phyloP scores from a whole-genome alignment of 1,284 basidiomycete genomes.

The Lignosus rhinocerotis region DNA sequence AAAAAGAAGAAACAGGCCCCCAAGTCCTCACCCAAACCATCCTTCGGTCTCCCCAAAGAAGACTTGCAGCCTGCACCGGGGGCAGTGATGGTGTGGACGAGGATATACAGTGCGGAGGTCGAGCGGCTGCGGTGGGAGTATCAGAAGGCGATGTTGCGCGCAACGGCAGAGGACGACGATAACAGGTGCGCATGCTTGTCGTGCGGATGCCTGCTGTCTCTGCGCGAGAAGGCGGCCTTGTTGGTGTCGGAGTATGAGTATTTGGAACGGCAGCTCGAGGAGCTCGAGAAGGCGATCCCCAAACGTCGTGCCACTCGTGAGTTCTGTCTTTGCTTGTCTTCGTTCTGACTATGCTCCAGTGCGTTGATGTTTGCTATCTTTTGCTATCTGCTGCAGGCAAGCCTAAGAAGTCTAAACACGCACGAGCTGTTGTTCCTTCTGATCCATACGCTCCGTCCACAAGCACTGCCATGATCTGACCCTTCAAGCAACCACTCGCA shows the following conservation, averaged over 20 bases:
- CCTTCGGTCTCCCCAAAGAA: background rate
- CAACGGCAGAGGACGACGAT: background rate
- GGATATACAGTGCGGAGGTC: constrained; percentile 18
- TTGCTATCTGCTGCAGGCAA: too few species aligned
- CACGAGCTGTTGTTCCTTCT: background rate
- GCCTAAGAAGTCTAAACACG: constrained; percentile 4
- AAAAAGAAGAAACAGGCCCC: background rate
- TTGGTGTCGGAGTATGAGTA: constrained; percentile 7
- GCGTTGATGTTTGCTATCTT: too few species aligned
- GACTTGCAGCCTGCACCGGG: background rate
- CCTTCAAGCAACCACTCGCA: background rate
- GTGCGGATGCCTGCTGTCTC: constrained; percentile 11
- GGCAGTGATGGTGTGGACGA: background rate
- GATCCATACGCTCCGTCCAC: constrained; percentile 23
- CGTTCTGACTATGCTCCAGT: too few species aligned
- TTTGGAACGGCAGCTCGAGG: background rate
- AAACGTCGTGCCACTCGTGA: constrained; percentile 12
- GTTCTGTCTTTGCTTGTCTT: background rate
- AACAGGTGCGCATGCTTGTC: constrained; percentile 15
- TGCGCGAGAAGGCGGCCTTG: constrained; percentile 7
- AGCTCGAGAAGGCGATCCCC: background rate
- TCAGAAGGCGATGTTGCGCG: constrained; percentile 15
- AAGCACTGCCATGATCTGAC: constrained; percentile 11
- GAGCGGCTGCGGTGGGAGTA: constrained; percentile 21
- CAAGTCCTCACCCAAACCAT: background rate